A percentile compares a stretch with the other conserved stretches of the same genome.
These are phyloP conservation scores for Pelargonium fulgidum DNA, from an alignment of 441 rosid species.

Conservation along the genomic window DNA sequence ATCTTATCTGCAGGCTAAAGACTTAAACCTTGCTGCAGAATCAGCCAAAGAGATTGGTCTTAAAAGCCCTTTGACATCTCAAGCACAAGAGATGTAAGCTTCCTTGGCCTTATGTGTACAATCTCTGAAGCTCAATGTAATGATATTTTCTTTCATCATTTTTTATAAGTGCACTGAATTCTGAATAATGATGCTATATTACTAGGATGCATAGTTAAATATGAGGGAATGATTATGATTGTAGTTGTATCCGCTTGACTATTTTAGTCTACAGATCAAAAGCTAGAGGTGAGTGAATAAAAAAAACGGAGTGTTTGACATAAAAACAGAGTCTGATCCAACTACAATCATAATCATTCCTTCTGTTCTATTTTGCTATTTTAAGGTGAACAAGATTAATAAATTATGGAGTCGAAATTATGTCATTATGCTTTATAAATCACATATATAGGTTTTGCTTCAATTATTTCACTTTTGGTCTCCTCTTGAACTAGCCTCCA, in stretches of 20 bases:
- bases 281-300: too few species aligned
- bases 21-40: slow-evolving; percentile 57
- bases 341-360: too few species aligned
- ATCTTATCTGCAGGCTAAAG: slow-evolving; percentile 58
- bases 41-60: slow-evolving; percentile 58
- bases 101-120: slow-evolving; percentile 14
- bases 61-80: slow-evolving; percentile 47
- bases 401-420: background rate
- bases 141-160: background rate
- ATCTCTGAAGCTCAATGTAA: slow-evolving; percentile 6
- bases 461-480: background rate
- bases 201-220: background rate
- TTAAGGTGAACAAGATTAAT: too few species aligned
- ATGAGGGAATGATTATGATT: too few species aligned
- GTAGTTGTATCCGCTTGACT: too few species aligned
- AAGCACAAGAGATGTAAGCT: slow-evolving; percentile 67
- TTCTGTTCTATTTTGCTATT: too few species aligned
- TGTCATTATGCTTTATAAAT: background rate
- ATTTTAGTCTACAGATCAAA: too few species aligned
- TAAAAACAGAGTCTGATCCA: too few species aligned
- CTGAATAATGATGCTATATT: background rate
- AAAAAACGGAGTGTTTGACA: too few species aligned
- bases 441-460: background rate
- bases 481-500: background rate
- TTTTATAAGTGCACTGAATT: background rate